Conservation (phyloP, 129 eudicot genomes). For the Flaveria linearis region DNA sequence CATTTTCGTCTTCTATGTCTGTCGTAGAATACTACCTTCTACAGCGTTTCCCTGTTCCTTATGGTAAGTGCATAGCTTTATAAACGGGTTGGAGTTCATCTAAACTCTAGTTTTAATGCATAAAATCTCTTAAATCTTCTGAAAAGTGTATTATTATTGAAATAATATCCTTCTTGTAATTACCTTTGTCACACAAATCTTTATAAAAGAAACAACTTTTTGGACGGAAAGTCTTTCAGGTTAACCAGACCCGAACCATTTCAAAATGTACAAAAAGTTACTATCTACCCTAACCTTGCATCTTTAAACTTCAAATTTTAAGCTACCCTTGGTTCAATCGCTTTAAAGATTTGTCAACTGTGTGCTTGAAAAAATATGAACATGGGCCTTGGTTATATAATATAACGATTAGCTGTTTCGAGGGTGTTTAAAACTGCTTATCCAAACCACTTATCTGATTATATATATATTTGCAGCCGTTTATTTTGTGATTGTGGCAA, state of each 20-base stretch:
- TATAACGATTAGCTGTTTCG: not conserved
- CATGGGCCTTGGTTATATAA: not conserved
- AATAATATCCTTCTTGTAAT: not conserved
- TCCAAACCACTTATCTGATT: not conserved
- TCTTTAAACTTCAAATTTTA: not conserved
- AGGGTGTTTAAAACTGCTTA: not conserved
- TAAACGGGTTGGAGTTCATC: not conserved
- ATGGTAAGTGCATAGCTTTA: constrained; percentile 50
- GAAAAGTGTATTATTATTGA: not conserved
- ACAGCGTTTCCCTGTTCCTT: constrained; percentile 91
- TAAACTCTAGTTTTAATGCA: not conserved
- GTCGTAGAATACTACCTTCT: constrained; percentile 94
- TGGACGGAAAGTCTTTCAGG: not conserved
- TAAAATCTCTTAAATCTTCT: not conserved
- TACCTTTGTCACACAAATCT: not conserved
- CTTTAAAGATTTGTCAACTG: not conserved
- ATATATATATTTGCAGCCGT: constrained; percentile 57
- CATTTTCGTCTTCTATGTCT: constrained; percentile 95
- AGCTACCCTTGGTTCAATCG: not conserved
- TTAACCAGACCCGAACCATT: not conserved
- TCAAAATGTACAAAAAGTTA: not conserved
- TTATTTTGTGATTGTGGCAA: constrained; percentile 69
- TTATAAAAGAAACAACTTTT: not conserved
- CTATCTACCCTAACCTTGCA: not conserved
- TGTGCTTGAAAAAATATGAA: not conserved